Conservation (phyloP, 306 rosid genomes). For the Citrullus mucosospermus region DNA sequence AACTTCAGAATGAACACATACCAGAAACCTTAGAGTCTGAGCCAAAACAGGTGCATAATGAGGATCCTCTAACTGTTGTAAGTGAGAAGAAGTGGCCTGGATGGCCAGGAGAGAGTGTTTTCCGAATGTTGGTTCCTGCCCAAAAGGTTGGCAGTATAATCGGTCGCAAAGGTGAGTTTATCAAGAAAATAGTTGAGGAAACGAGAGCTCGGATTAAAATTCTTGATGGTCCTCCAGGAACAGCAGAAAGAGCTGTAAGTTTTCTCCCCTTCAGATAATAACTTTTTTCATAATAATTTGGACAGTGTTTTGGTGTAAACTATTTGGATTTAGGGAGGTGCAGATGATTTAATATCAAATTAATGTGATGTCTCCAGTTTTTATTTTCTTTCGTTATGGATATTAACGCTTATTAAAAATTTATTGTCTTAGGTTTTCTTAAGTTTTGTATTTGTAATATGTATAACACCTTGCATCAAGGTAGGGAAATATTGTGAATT, state of each 20-base stretch:
- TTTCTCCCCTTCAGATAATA: neutral
- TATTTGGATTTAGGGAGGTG: neutral
- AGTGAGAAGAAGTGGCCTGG: slow-evolving; percentile 99
- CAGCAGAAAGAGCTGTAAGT: slow-evolving; percentile 97
- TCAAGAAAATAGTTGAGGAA: slow-evolving; percentile 85
- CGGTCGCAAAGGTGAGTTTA: slow-evolving; percentile 95
- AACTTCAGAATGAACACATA: slow-evolving; percentile 19
- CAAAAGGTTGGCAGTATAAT: slow-evolving; percentile 96
- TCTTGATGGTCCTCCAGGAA: slow-evolving; percentile 97
- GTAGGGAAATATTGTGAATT: neutral
- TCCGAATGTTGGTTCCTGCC: slow-evolving; percentile 90
- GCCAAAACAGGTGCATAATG: slow-evolving; percentile 24
- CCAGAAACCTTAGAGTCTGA: slow-evolving; percentile 20
- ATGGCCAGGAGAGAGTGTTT: slow-evolving; percentile 98
- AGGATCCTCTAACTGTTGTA: slow-evolving; percentile 33
- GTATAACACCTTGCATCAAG: neutral
- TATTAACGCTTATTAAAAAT: neutral
- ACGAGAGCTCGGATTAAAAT: slow-evolving; percentile 88
- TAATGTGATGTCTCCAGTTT: neutral
- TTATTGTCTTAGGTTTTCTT: neutral
- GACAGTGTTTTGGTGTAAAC: neutral
- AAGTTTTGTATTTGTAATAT: neutral
- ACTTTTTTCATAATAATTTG: neutral
- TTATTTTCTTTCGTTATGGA: neutral
- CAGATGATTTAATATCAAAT: neutral